These are phyloP conservation scores for Exophiala dermatitidis DNA, from an alignment of 2,329 filamentous ascomycete species.

Conservation along the genomic window DNA sequence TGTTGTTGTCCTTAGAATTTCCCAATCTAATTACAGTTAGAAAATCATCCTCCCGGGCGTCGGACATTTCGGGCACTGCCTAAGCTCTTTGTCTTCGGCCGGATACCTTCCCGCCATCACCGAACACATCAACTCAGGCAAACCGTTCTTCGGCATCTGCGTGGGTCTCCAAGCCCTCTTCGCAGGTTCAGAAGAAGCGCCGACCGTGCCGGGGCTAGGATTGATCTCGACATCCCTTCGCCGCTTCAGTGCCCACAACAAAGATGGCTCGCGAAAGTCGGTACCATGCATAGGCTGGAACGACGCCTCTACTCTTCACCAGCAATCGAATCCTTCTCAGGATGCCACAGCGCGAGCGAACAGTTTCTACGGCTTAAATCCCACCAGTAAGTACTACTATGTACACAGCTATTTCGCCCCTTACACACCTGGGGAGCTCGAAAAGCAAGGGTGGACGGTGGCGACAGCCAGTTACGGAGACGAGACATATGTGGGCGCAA, in stretches of 20 bases:
- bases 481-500: slow-evolving; percentile 85
- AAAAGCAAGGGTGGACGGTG: slow-evolving; percentile 81
- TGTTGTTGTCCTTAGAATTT: background rate
- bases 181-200: slow-evolving; percentile 72
- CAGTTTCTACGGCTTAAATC: slow-evolving; percentile 69
- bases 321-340: slow-evolving; percentile 22
- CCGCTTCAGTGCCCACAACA: slow-evolving; percentile 56
- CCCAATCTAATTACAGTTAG: slow-evolving; percentile 39
- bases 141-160: slow-evolving; percentile 97
- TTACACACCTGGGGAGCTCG: slow-evolving; percentile 65
- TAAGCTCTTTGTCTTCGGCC: slow-evolving; percentile 72
- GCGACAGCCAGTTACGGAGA: slow-evolving; percentile 80
- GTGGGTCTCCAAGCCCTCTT: slow-evolving; percentile 91
- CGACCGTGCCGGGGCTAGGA: slow-evolving; percentile 64
- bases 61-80: slow-evolving; percentile 94
- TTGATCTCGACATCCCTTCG: slow-evolving; percentile 64
- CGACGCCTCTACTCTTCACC: slow-evolving; percentile 60
- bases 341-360: slow-evolving; percentile 27
- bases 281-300: slow-evolving; percentile 99
- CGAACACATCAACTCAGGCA: slow-evolving; percentile 78
- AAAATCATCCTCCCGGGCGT: slow-evolving; percentile 94
- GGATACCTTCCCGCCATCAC: slow-evolving; percentile 78
- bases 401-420: slow-evolving; percentile 89
- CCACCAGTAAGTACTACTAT: slow-evolving; percentile 94
- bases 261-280: slow-evolving; percentile 37